Evolutionary conservation across 2,329 filamentous ascomycete species (phyloP).

Genomic region (Hypomyces rosellus): DNA sequence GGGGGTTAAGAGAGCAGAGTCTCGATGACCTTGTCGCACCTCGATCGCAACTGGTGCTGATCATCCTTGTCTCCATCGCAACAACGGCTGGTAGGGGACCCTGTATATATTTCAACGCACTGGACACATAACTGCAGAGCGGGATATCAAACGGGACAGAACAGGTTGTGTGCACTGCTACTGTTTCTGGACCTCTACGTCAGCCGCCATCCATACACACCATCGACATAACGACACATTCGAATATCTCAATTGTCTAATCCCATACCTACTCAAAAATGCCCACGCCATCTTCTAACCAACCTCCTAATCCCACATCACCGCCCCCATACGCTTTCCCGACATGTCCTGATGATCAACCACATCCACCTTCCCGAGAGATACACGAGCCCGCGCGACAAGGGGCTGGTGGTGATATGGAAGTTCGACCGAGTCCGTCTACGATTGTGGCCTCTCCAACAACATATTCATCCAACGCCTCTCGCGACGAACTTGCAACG

Average conservation of each 20-base stretch:
- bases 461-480: conserved; percentile 14
- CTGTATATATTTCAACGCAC: background rate
- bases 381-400: conserved; percentile 16
- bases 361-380: conserved; percentile 21
- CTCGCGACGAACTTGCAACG: conserved; percentile 15
- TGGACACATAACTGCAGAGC: background rate
- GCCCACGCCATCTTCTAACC: conserved; percentile 41
- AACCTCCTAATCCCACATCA: conserved; percentile 31
- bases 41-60: background rate
- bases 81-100: background rate
- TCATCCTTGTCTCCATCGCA: background rate
- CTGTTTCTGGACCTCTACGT: background rate
- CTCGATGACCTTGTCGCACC: conserved; percentile 2
- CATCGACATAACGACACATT: background rate
- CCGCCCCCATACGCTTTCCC: conserved; percentile 33
- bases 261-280: conserved; percentile 23
- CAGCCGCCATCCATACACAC: background rate
- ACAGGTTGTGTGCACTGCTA: background rate
- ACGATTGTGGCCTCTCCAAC: conserved; percentile 18
- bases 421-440: conserved; percentile 16
- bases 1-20: background rate
- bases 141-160: background rate
- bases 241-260: background rate
- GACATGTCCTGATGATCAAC: conserved; percentile 39
- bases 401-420: conserved; percentile 16